These are phyloP conservation scores for Scedosporium apiospermum DNA, from an alignment of 2,329 filamentous ascomycete genomes.

Conservation along the genomic window DNA sequence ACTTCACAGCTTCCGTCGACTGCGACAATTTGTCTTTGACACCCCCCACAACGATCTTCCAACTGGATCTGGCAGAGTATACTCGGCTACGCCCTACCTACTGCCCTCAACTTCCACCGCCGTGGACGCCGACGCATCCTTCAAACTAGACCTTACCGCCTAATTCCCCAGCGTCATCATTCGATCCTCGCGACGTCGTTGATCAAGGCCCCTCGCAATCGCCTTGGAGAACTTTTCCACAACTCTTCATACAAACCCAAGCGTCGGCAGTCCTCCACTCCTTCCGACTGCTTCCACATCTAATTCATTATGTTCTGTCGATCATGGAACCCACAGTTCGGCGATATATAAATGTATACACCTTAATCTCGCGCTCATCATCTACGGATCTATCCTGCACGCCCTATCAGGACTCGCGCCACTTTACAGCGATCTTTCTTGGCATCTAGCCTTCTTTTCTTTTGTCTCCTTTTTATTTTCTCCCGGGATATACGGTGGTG, in stretches of 20 bases:
- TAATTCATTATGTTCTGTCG: not conserved
- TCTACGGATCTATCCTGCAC: not conserved
- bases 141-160: not conserved
- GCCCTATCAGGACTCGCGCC: not conserved
- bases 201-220: not conserved
- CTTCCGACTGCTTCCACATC: not conserved
- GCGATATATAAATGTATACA: not conserved
- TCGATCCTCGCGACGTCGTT: not conserved
- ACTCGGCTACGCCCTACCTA: too few relatives aligned
- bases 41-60: too few relatives aligned
- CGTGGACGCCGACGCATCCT: not conserved
- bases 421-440: not conserved
- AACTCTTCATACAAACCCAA: not conserved
- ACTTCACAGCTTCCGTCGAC: too few relatives aligned
- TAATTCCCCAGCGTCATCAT: not conserved
- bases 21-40: too few relatives aligned
- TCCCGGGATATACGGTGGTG: not conserved
- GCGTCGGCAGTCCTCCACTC: not conserved
- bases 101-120: not conserved
- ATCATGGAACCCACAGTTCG: not conserved
- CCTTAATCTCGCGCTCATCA: not conserved
- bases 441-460: not conserved
- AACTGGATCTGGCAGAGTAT: too few relatives aligned
- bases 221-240: not conserved
- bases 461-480: not conserved